phyloP scores from a whole-genome alignment of 345 rosid species.

The Clausena lansium region DNA sequence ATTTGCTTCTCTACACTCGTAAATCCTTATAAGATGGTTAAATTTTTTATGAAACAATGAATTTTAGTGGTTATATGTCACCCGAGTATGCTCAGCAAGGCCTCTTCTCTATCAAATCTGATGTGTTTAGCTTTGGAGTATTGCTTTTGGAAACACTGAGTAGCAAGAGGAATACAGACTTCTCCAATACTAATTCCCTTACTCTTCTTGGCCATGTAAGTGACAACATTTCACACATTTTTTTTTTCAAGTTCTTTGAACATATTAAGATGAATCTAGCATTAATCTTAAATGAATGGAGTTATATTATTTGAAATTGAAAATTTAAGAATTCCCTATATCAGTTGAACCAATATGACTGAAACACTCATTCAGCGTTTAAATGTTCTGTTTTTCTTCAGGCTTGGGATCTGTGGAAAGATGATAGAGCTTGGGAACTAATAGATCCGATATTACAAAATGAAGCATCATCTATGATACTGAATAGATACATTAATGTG shows the following conservation, averaged over 20 bases:
- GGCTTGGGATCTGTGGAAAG: constrained; percentile 36
- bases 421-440: constrained; percentile 15
- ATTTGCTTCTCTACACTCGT: background rate
- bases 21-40: background rate
- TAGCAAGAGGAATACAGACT: constrained; percentile 30
- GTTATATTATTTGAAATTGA: background rate
- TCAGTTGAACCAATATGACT: background rate
- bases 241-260: no score
- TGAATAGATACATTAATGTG: background rate
- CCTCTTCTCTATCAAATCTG: constrained; percentile 21
- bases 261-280: background rate
- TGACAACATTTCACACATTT: background rate
- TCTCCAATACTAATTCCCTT: constrained; percentile 11
- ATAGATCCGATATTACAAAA: background rate
- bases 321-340: no score
- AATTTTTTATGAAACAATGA: background rate
- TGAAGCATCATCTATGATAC: background rate
- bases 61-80: constrained; percentile 23
- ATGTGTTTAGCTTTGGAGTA: constrained; percentile 36
- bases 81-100: constrained; percentile 29
- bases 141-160: constrained; percentile 28
- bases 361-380: background rate
- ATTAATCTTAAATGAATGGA: no score
- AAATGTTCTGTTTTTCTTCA: background rate
- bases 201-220: constrained; percentile 33